A percentile compares a stretch with the other conserved stretches of the same genome.
phyloP scores from a whole-genome alignment of 83 land plant genomes.

The Diphasiastrum complanatum region DNA sequence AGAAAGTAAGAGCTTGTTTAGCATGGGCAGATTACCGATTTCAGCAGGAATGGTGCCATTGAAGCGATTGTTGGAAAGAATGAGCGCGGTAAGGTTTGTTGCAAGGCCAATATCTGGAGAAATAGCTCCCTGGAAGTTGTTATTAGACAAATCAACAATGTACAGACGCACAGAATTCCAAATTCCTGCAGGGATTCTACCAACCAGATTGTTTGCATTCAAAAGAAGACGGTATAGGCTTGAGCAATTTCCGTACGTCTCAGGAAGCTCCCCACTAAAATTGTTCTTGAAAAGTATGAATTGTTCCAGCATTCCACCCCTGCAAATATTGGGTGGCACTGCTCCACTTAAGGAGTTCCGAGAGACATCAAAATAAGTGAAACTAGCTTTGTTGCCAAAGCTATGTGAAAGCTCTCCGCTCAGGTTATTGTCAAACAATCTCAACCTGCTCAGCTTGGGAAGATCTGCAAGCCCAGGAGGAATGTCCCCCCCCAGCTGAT shows the following conservation, averaged over 20 bases:
- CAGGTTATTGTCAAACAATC: slow-evolving; percentile 32
- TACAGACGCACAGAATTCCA: slow-evolving; percentile 45
- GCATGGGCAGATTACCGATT: slow-evolving; percentile 33
- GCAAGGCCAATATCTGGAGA: slow-evolving; percentile 31
- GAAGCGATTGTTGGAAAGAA: slow-evolving; percentile 30
- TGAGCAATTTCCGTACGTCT: slow-evolving; percentile 26
- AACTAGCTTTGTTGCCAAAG: not conserved
- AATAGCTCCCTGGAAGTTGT: slow-evolving; percentile 36
- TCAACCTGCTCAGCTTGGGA: slow-evolving; percentile 17
- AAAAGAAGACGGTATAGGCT: slow-evolving; percentile 38
- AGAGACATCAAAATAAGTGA: slow-evolving; percentile 10
- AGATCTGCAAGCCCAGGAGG: slow-evolving; percentile 39
- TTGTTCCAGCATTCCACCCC: no score
- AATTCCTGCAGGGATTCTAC: slow-evolving; percentile 39
- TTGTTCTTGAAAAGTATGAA: no score
- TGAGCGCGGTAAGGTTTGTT: slow-evolving; percentile 24
- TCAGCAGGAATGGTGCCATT: slow-evolving; percentile 34
- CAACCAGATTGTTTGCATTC: slow-evolving; percentile 32
- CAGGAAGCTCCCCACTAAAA: no score
- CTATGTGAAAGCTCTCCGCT: slow-evolving; percentile 17
- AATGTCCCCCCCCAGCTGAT: slow-evolving; percentile 37
- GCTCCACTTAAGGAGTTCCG: slow-evolving; percentile 34
- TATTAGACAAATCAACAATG: slow-evolving; percentile 38
- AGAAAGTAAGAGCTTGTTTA: slow-evolving; percentile 24
- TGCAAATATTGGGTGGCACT: slow-evolving; percentile 41